Conservation (phyloP, 805 yeast genomes). For the Nakazawaea peltata region DNA sequence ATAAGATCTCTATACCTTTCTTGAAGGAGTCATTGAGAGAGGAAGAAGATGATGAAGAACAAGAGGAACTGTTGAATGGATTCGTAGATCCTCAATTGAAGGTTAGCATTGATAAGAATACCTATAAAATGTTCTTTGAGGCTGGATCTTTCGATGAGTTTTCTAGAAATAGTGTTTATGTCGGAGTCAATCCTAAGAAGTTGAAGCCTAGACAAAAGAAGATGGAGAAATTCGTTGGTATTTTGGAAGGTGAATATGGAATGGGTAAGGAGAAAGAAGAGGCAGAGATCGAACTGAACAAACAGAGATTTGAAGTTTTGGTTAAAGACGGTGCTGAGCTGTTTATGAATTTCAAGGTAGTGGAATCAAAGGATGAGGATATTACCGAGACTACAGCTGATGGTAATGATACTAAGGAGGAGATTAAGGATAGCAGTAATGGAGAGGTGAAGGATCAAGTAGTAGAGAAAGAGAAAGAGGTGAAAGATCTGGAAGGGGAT, state of each 20-base stretch:
- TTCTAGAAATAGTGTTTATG: slow-evolving; percentile 49
- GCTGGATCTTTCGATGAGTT: slow-evolving; percentile 73
- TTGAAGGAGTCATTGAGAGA: slow-evolving; percentile 49
- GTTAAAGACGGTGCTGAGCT: slow-evolving; percentile 32
- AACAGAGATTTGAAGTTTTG: slow-evolving; percentile 25
- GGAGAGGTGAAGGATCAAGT: background rate
- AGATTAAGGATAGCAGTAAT: slow-evolving; percentile 1
- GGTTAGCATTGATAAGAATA: slow-evolving; percentile 70
- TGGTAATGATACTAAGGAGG: background rate
- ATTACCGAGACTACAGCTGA: background rate
- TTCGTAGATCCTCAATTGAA: slow-evolving; percentile 60
- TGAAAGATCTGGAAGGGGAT: slow-evolving; percentile 11
- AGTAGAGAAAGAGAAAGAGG: slow-evolving; percentile 10
- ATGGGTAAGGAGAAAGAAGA: slow-evolving; percentile 30
- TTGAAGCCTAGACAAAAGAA: slow-evolving; percentile 17
- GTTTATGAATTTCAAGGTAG: slow-evolving; percentile 12
- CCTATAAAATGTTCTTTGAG: slow-evolving; percentile 77
- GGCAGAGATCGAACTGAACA: slow-evolving; percentile 23
- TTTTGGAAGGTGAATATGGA: slow-evolving; percentile 44
- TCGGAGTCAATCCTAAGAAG: slow-evolving; percentile 23
- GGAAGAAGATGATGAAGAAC: slow-evolving; percentile 42
- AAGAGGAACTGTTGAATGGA: slow-evolving; percentile 43
- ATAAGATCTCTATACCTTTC: slow-evolving; percentile 73
- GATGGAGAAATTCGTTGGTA: slow-evolving; percentile 11
- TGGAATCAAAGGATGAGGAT: background rate